Percentiles rank a stretch among this genome's conserved stretches.
Evolutionary conservation across 352 stramenopile species (phyloP).

Genomic region (Globisporangium radiosum): DNA sequence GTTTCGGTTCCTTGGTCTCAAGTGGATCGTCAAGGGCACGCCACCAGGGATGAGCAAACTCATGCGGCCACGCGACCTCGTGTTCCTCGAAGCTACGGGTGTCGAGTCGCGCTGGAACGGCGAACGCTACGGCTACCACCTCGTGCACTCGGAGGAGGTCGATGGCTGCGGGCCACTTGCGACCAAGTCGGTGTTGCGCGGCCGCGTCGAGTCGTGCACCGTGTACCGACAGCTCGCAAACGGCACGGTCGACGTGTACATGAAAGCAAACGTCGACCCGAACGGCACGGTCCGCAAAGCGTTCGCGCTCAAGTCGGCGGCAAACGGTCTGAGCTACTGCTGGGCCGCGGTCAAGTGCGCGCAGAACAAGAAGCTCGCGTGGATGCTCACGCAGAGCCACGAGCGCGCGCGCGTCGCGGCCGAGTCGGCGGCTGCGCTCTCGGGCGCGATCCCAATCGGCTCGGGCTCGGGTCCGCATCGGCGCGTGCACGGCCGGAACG

Average conservation of each 20-base stretch:
- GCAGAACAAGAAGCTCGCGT: conserved; percentile 17
- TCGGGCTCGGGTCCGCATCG: not conserved
- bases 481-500: conserved; percentile 18
- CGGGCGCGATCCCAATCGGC: not conserved
- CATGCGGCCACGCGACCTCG: conserved; percentile 31
- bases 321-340: conserved; percentile 13
- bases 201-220: conserved; percentile 4
- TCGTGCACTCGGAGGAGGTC: conserved; percentile 12
- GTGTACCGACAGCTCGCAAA: conserved; percentile 10
- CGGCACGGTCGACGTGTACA: conserved; percentile 18
- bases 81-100: conserved; percentile 35
- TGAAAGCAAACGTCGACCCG: conserved; percentile 14
- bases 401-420: not conserved
- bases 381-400: conserved; percentile 5
- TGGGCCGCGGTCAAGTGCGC: conserved; percentile 15
- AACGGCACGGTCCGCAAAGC: conserved; percentile 6
- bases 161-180: not conserved
- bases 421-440: not conserved
- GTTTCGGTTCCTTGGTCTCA: conserved; percentile 39
- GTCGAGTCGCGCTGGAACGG: conserved; percentile 2
- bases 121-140: conserved; percentile 12
- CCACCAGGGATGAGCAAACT: conserved; percentile 20
- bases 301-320: conserved; percentile 9
- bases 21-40: conserved; percentile 42
- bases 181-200: not conserved